phyloP scores from a whole-genome alignment of 306 rosid species.

The Trifolium pratense region DNA sequence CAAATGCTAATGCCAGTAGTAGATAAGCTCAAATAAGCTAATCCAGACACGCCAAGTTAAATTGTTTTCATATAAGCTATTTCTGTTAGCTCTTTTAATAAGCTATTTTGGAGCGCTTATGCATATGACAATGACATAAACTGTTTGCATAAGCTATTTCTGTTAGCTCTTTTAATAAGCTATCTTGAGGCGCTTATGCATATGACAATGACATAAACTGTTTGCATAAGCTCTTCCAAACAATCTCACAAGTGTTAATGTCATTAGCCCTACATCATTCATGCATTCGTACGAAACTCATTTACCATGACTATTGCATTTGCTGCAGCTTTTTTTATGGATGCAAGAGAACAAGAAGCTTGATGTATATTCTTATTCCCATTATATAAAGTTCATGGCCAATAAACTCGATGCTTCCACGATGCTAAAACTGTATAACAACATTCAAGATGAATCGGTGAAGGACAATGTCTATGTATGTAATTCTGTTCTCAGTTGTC shows the following conservation, averaged over 20 bases:
- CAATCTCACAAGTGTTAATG: too few species aligned
- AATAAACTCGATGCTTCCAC: conserved; percentile 64
- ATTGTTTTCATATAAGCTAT: neutral
- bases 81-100: neutral
- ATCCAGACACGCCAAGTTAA: neutral
- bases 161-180: neutral
- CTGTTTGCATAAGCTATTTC: neutral
- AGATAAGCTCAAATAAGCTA: neutral
- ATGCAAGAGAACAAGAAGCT: conserved; percentile 78
- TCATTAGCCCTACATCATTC: neutral
- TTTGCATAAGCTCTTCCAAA: neutral
- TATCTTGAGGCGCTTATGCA: neutral
- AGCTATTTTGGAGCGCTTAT: neutral
- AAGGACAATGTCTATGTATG: conserved; percentile 67
- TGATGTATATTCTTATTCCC: conserved; percentile 67
- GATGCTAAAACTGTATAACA: conserved; percentile 63
- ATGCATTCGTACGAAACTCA: neutral
- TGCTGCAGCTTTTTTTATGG: conserved; percentile 91
- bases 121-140: neutral
- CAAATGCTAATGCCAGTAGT: neutral
- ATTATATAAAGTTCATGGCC: conserved; percentile 73
- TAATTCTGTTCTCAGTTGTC: conserved; percentile 76
- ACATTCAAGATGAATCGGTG: conserved; percentile 62
- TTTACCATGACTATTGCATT: conserved; percentile 48
- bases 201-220: neutral